Evolutionary conservation across 768 basidiomycete species (phyloP), one percentile per base, ranked within the genome.

Genomic region (Leucogyrophana mollusca): DNA sequence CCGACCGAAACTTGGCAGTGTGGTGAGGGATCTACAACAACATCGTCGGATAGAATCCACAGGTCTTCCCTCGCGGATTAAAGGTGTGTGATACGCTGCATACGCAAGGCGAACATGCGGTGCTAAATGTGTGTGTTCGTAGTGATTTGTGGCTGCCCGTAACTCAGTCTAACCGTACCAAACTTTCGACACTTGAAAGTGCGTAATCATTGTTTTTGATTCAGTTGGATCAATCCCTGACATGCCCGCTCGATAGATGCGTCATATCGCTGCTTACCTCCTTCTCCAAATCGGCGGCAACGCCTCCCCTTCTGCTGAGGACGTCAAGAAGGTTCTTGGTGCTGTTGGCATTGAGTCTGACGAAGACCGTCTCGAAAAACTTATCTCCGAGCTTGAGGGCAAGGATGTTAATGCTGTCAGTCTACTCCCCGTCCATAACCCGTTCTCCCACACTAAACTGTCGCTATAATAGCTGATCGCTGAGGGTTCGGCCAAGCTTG

Each of bases 211-310:
- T 13, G 20, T 45, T 27, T 23, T 49, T 4, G 32, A 25, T 9
- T 23, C 18, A 27, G 10, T 27, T 34, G 23, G 34, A 24, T 35
- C 30, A 18, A 34, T 36, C 33, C 14, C 44, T 7, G 17, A 18
- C 18, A 13, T 7, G 48, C 37, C 4, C 20, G 43, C 34, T 14
- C 32, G 9, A 23, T 56, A 89, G 87, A 93, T 93, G 90, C 89
- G 89, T 72, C 74, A 93, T 66, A 75, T 97, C 70, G 94, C 93
- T 73, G 91, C 93, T 56, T 98, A 96, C 79, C 84, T 99, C 50
- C 92, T 99, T 67, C 93, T 97, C 73, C 87, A 89, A 70, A 80
- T 83, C 65, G 96, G 93, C 56, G 96, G 96, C 46, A 97, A 97
- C 64, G 72, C 84, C 60, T 81, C 79, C 53, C 94, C 96, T 53